Evolutionary conservation across 371 early-diverging fungal genomes (phyloP), one percentile per base, ranked within the genome.

Genomic region (Mycotypha africana): DNA sequence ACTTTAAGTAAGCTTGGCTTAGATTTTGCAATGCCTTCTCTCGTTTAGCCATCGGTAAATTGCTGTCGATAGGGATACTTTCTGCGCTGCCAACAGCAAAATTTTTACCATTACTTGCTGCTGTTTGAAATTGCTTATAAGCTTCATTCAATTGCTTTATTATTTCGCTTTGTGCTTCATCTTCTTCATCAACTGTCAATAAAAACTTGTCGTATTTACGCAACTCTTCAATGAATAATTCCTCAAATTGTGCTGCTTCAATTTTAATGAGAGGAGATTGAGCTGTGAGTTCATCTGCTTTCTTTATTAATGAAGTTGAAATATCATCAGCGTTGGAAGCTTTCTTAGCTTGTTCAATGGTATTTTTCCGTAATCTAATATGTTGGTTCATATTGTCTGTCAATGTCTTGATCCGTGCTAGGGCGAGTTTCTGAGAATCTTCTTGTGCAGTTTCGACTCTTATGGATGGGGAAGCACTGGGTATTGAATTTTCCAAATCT

Each of bases 241-340:
- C 82, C 47, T 88, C 87, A 47, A 88, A 88, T 42, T 86, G 86
- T n/a, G 84, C 82, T n/a, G 84, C 74, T 51, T 87, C 89, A 40
- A 87, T 82, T 51, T 85, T 83, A 36, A 79, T 67, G 0, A 79
- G 77, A 0, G 84, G 82, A 6, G 83, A 79, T 22, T 70, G 66
- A 15, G 79, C 63, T 0, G 74, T 76, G 9, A 74, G 44, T 36
- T 70, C 59, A 8, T 72, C 74, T 1, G 78, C 70, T 38, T 72
- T 68, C 24, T 65, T 65, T 21, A 71, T 48, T 5, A 77, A 51
- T 1, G 60, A 59, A 38, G 67, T 74, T 21, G 58, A 75, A 50
- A 92, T 86, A 45, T 92, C 91, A 51, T 92, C 93, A 25, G 76
- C 76, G 30, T 75, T 74, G 2, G 87, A 73, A 12, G 51, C 45